Conservation (phyloP, 768 basidiomycete genomes). For the Pulveroboletus sp. region DNA sequence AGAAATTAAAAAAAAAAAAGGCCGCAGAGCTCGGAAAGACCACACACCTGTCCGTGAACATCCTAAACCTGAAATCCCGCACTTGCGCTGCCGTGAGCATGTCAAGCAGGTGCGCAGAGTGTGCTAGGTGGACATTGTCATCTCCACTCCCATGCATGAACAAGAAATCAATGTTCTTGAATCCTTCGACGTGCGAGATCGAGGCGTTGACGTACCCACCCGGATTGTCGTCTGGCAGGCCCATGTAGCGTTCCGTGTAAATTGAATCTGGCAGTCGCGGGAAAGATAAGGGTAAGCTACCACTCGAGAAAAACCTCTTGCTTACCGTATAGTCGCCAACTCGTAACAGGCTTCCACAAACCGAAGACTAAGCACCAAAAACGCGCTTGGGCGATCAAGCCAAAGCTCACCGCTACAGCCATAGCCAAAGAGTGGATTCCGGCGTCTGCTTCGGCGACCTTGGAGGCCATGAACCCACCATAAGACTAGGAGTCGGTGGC, state of each 20-base stretch:
- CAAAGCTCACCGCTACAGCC: slow-evolving; percentile 71
- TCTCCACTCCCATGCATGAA: slow-evolving; percentile 93
- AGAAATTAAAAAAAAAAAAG: too few relatives aligned
- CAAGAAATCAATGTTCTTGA: slow-evolving; percentile 72
- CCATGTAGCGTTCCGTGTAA: slow-evolving; percentile 98
- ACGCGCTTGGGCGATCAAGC: background rate
- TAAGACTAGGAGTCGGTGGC: slow-evolving; percentile 57
- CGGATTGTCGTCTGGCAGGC: slow-evolving; percentile 69
- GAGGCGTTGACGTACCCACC: slow-evolving; percentile 89
- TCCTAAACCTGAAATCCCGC: slow-evolving; percentile 77
- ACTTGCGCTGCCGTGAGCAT: slow-evolving; percentile 82
- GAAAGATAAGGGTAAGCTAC: background rate
- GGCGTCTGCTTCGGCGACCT: slow-evolving; percentile 86
- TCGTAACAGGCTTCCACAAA: slow-evolving; percentile 67
- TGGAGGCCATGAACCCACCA: slow-evolving; percentile 94
- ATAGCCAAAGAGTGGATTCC: slow-evolving; percentile 89
- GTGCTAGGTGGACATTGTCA: slow-evolving; percentile 94
- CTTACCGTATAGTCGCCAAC: slow-evolving; percentile 78
- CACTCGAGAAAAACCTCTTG: background rate
- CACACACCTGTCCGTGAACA: slow-evolving; percentile 90
- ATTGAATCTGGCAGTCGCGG: slow-evolving; percentile 64
- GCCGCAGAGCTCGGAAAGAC: too few relatives aligned
- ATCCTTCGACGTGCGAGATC: slow-evolving; percentile 84
- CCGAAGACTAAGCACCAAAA: slow-evolving; percentile 7
- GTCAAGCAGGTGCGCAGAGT: slow-evolving; percentile 87